These are phyloP conservation scores for Selenicereus undatus DNA, from an alignment of 148 eudicot species.

Conservation along the genomic window DNA sequence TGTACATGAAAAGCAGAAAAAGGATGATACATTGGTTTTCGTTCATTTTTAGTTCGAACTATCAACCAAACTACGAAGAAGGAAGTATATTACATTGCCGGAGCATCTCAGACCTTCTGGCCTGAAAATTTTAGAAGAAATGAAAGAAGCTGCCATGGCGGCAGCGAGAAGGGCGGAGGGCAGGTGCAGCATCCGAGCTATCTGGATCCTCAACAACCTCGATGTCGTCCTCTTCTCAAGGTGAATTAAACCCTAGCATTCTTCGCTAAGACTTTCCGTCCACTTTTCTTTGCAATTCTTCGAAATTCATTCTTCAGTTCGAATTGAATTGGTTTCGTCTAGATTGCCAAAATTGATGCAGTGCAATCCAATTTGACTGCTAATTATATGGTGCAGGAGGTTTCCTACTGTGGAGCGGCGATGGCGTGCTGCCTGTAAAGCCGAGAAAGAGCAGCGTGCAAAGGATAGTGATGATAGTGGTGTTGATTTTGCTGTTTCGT, in stretches of 20 bases:
- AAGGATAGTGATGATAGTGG: slow-evolving; percentile 15
- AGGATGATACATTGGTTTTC: too few species aligned
- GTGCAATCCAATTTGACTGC: not conserved
- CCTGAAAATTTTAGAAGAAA: not conserved
- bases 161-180: slow-evolving; percentile 13
- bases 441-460: slow-evolving; percentile 16
- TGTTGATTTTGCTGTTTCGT: slow-evolving; percentile 9
- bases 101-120: not conserved
- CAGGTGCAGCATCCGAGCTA: slow-evolving; percentile 69
- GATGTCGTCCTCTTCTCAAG: slow-evolving; percentile 77
- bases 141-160: slow-evolving; percentile 10
- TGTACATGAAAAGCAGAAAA: too few species aligned
- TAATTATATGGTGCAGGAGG: slow-evolving; percentile 47
- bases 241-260: slow-evolving; percentile 25
- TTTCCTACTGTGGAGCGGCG: slow-evolving; percentile 86
- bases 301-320: not conserved
- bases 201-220: slow-evolving; percentile 88
- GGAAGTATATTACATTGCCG: not conserved
- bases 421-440: slow-evolving; percentile 71
- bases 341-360: not conserved
- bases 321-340: not conserved
- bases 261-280: not conserved
- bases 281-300: not conserved
- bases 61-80: too few species aligned
- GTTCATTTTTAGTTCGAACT: too few species aligned